Evolutionary conservation across 2,329 filamentous ascomycete species (phyloP), one percentile per base, ranked within the genome.

Genomic region (Ramularia collo-cygni): DNA sequence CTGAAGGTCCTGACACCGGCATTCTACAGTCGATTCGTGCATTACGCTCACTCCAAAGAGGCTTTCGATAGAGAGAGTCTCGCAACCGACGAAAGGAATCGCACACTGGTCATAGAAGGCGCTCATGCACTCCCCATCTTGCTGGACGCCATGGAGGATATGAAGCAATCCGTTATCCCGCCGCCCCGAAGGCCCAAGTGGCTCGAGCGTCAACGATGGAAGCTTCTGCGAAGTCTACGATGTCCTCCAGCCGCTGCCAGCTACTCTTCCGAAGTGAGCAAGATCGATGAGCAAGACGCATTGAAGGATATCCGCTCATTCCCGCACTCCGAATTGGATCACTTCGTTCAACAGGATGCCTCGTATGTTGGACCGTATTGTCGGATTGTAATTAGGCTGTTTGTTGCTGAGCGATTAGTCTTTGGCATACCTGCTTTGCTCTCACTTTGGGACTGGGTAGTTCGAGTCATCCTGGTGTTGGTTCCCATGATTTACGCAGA

Each of bases 1-100:
- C 63, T 85, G 34, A 72, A 71, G 38, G 64, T 85, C 4, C 58
- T 82, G 14, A 81, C 77, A 0, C 81, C 82, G 1, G 67, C 64
- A 0, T 86, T 86, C 54, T 86, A 86, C 63, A 70, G 74, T 9
- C 72, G 79, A 18, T 78, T 85, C 34, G 68, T 79, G 1, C 70
- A 75, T 47, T 83, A 85, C 53, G 66, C 74, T 0, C 70, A 81
- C 52, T 74, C 76, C 15, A 68, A 76, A 13, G 76, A 81, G 50
- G 78, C 76, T 1, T 64, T 84, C 19, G 75, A 79, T 40, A 69
- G 71, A 43, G 79, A 84, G 56, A 76, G 54, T 58, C 52, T 68
- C 10, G 63, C 64, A 21, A 65, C 65, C 1, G 62, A 69, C 16
- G 64, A 73, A 31, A 76, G 78, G 42, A 81, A 71, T 47, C 64